Conservation (phyloP, 1,284 basidiomycete genomes). For the Ustilago crameri region DNA sequence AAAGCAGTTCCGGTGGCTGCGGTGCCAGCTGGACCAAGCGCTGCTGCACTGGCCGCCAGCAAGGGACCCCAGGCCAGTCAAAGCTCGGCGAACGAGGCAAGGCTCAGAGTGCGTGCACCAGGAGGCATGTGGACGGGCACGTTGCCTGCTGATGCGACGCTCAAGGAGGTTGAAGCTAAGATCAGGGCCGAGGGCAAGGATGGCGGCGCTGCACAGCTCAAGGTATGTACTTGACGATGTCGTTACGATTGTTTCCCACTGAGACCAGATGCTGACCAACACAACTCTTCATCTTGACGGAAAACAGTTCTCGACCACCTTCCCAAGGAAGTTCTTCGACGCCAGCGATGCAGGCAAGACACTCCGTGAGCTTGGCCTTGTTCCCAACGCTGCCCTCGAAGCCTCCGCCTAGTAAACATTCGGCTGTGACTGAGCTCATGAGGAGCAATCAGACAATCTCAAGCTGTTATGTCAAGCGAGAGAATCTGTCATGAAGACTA, state of each 20-base stretch:
- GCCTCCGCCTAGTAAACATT: constrained; percentile 35
- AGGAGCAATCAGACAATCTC: too few relatives aligned
- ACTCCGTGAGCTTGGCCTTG: constrained; percentile 63
- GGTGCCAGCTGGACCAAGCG: constrained; percentile 31
- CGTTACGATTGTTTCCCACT: not conserved
- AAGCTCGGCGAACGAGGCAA: constrained; percentile 56
- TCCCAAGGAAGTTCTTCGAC: constrained; percentile 63
- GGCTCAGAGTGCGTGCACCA: constrained; percentile 60
- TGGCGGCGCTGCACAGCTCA: constrained; percentile 40
- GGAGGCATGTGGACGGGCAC: constrained; percentile 64
- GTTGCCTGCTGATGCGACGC: constrained; percentile 54
- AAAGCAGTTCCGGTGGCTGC: constrained; percentile 12
- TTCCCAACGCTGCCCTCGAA: constrained; percentile 65
- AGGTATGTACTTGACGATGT: constrained; percentile 32
- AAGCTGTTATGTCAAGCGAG: too few relatives aligned
- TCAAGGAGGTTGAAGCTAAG: constrained; percentile 51
- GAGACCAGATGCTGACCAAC: not conserved
- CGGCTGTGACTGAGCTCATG: too few relatives aligned
- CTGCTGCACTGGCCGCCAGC: constrained; percentile 37
- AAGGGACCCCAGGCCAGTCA: constrained; percentile 32
- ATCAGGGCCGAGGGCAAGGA: constrained; percentile 56
- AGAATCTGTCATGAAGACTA: too few relatives aligned
- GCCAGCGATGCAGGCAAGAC: constrained; percentile 55
- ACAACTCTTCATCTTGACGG: not conserved
- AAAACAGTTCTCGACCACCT: constrained; percentile 66